A percentile compares a stretch with the other conserved stretches of the same genome.
Conservation (phyloP, 257 asterid genomes). For the Eucommia ulmoides region DNA sequence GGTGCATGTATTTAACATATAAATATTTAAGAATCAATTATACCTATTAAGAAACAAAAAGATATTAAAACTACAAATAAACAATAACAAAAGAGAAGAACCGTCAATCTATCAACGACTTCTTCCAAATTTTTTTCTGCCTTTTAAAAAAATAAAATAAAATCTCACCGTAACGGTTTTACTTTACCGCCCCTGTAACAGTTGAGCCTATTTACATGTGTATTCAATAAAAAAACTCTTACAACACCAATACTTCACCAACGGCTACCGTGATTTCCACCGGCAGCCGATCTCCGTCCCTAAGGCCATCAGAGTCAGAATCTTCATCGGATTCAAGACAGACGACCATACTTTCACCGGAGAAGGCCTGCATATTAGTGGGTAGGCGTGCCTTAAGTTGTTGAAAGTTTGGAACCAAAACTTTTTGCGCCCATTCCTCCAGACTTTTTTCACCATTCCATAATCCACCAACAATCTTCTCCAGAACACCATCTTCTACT, state of each 20-base stretch:
- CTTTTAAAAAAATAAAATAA: no score
- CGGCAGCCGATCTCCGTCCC: constrained; percentile 55
- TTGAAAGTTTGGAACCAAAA: constrained; percentile 45
- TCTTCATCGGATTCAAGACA: constrained; percentile 48
- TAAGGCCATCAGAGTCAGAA: constrained; percentile 17
- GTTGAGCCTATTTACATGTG: constrained; percentile 27
- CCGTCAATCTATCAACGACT: no score
- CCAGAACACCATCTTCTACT: constrained; percentile 54
- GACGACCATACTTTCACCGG: constrained; percentile 16
- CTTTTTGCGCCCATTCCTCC: constrained; percentile 56
- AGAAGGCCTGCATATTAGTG: neutral
- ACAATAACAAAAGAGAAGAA: no score
- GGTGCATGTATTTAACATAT: no score
- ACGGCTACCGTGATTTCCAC: constrained; percentile 36
- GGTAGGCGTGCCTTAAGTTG: constrained; percentile 29
- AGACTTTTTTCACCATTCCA: constrained; percentile 55
- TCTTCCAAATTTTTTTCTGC: no score
- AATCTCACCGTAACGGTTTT: no score
- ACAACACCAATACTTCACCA: constrained; percentile 9
- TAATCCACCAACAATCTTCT: constrained; percentile 61
- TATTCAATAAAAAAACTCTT: constrained; percentile 20
- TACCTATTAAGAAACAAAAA: no score
- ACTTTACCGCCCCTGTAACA: no score
- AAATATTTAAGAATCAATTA: no score
- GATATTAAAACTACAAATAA: no score